Base-by-base conservation (phyloP, 2,329 filamentous ascomycete species). In the Phaeosphaeria sp. region DNA sequence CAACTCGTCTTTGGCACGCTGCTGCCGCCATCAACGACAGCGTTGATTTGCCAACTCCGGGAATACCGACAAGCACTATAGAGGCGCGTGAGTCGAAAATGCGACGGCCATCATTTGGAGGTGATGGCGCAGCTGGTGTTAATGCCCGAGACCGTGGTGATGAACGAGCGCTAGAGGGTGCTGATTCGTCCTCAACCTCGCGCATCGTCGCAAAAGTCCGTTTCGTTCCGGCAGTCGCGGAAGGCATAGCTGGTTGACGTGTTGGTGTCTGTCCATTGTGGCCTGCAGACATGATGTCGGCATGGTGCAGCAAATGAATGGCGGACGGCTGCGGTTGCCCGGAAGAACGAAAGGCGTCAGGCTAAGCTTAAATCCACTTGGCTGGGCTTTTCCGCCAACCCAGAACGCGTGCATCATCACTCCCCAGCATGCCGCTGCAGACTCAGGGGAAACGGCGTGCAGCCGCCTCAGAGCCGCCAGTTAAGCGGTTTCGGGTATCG, bases 11-110 rank as follows among this genome's bases (percentile, higher is more conserved):
- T 54, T 87, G 85, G 73, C 90, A 87, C 53, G 89, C 88, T 2
- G 87, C 87, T 0, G 89, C 89, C 7, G 89, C 88, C 62, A 93
- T 91, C 51, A 93, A 85, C 7, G 88, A 90, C 6, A 93, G 79
- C 1, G 89, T 92, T 2, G 89, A 89, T 74, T 93, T 93, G 11
- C 90, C 90, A 4, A 88, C 86, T 11, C 90, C 90, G n/a, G 89
- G 86, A 52, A 91, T 87, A 1, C 90, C 90, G 18, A 90, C 84
- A 17, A 93, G 81, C 11, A 92, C 84, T 54, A 93, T 86, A 1
- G 90, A 91, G 1, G 89, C 87, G 78, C 90, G 84, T 3, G 82
- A 75, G 6, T 81, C 77, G 67, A 90, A 90, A 17, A 73, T 71
- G 42, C 67, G 78, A 54, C 66, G 62, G 5, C 71, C 70, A 41